Evolutionary conservation across 768 basidiomycete genomes (phyloP).

Genomic region (Naganishia friedmannii): DNA sequence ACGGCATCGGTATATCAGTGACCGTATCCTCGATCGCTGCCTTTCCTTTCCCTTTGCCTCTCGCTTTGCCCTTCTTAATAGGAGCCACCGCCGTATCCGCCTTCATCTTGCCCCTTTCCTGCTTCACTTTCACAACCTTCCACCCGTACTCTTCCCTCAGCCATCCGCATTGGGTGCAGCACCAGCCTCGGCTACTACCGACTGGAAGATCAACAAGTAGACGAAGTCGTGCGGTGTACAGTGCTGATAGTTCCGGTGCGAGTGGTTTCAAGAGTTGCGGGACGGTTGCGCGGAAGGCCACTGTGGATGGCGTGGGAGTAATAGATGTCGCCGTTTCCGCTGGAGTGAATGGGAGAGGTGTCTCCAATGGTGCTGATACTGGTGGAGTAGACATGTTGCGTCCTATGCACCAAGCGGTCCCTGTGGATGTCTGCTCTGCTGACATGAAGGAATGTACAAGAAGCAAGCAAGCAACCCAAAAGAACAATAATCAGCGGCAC

Average conservation of each 20-base stretch:
- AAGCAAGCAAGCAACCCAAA: neutral
- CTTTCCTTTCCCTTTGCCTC: constrained; percentile 12
- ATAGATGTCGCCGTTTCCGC: constrained; percentile 4
- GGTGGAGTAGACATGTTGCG: constrained; percentile 15
- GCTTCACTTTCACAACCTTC: constrained; percentile 28
- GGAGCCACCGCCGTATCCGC: neutral
- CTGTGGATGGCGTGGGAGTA: neutral
- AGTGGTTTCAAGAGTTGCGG: constrained; percentile 10
- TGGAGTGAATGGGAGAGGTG: neutral
- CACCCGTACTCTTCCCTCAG: constrained; percentile 28
- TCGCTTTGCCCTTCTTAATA: constrained; percentile 21
- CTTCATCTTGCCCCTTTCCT: constrained; percentile 19
- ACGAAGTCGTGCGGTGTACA: constrained; percentile 28
- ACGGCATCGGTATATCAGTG: constrained; percentile 14
- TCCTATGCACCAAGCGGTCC: no score
- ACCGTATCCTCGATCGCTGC: neutral
- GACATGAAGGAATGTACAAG: neutral
- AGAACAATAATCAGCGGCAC: neutral
- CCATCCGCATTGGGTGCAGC: constrained; percentile 27
- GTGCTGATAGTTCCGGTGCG: constrained; percentile 28
- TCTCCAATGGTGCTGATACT: neutral
- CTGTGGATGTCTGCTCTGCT: no score
- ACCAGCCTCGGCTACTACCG: constrained; percentile 23
- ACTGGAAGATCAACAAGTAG: constrained; percentile 27
- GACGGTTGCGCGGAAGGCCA: neutral